Conservation (phyloP, 768 basidiomycete species). For the Tulasnella sp. region DNA sequence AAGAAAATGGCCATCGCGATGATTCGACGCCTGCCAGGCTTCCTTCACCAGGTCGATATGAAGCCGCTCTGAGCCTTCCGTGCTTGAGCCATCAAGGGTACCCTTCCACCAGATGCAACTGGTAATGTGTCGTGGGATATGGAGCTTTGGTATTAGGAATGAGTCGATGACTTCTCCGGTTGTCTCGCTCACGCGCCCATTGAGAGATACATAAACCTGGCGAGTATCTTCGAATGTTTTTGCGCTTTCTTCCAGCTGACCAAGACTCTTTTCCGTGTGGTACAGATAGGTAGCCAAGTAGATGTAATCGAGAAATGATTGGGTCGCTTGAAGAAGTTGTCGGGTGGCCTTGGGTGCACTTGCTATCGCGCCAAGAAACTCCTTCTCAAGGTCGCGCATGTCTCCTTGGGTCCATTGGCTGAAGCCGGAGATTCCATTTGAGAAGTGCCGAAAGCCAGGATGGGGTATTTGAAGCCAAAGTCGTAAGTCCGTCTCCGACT, state of each 20-base stretch:
- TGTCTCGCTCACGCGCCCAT: not conserved
- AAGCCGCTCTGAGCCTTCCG: not conserved
- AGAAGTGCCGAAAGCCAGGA: not conserved
- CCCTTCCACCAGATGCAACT: not conserved
- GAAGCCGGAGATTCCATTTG: not conserved
- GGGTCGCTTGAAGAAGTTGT: not conserved
- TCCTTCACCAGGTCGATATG: not conserved
- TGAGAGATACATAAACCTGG: not conserved
- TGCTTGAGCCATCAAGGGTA: not conserved
- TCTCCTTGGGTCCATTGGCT: not conserved
- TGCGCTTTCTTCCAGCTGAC: not conserved
- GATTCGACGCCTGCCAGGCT: not conserved
- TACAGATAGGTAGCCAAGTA: not conserved
- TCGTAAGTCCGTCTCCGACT: not conserved
- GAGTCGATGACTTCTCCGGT: not conserved
- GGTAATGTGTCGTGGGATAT: not conserved
- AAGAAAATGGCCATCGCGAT: not conserved
- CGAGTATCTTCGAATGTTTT: not conserved
- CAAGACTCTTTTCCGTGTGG: not conserved
- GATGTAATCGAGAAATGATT: slow-evolving; percentile 1
- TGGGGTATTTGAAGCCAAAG: not conserved
- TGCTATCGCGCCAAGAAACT: not conserved
- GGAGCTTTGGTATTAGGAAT: not conserved
- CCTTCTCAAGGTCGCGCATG: not conserved
- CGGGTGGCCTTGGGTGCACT: not conserved